Percentiles rank a stretch among this genome's conserved stretches.
Evolutionary conservation across 768 basidiomycete genomes (phyloP).

Genomic region (Naematelia encephala): DNA sequence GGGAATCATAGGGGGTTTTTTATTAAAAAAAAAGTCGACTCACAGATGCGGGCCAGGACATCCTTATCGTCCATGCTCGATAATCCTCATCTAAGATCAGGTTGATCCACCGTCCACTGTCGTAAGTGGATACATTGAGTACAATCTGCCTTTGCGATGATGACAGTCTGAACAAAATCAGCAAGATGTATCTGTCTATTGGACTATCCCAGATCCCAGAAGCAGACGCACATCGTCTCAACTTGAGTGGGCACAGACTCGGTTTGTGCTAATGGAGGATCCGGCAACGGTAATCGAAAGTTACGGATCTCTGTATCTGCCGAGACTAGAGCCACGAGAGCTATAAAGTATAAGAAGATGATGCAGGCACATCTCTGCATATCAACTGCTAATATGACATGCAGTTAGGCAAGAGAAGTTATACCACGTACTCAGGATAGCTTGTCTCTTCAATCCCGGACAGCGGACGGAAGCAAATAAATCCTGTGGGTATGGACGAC

Average conservation of each 20-base stretch:
- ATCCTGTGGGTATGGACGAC: neutral
- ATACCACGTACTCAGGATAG: no score
- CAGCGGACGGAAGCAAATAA: no score
- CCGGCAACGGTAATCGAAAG: constrained; percentile 23
- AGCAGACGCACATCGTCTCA: no score
- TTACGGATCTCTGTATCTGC: constrained; percentile 40
- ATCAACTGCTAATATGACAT: no score
- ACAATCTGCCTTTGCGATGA: constrained; percentile 6
- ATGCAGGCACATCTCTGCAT: neutral
- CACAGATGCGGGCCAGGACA: constrained; percentile 41
- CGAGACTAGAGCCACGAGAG: neutral
- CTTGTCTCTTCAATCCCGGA: no score
- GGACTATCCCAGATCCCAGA: no score
- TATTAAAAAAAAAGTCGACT: no score
- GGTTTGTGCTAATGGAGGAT: neutral
- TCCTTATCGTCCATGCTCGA: constrained; percentile 26
- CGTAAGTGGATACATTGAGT: constrained; percentile 7
- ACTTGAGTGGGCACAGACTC: neutral
- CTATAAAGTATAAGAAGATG: neutral
- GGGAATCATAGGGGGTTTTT: no score
- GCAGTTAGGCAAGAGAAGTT: no score
- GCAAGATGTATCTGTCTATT: neutral
- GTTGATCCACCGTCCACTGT: constrained; percentile 3
- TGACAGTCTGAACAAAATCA: constrained; percentile 5
- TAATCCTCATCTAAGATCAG: constrained; percentile 12